Evolutionary conservation across 164 flowering plant genomes (phyloP).

Genomic region (Brasenia schreberi): DNA sequence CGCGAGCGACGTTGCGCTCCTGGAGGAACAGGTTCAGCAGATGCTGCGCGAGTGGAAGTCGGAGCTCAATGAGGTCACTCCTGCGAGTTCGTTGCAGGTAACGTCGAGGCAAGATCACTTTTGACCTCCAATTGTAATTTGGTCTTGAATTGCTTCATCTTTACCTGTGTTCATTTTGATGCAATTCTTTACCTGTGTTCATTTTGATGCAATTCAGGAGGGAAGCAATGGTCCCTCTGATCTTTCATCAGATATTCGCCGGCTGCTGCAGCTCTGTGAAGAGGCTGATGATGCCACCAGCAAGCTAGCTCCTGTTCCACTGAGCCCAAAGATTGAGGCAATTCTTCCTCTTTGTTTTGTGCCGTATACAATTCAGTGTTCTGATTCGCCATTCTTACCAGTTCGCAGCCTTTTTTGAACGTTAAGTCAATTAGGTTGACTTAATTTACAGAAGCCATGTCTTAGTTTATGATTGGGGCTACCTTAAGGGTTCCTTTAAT

Average conservation of each 20-base stretch:
- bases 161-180: neutral
- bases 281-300: slow-evolving; percentile 67
- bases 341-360: neutral
- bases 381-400: too few relatives aligned
- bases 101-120: neutral
- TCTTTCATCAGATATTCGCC: slow-evolving; percentile 62
- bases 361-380: neutral
- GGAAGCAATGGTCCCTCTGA: slow-evolving; percentile 49
- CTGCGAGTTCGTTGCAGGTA: slow-evolving; percentile 73
- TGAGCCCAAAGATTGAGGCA: slow-evolving; percentile 39
- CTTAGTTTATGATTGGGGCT: too few relatives aligned
- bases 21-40: slow-evolving; percentile 95
- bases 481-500: too few relatives aligned
- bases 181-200: slow-evolving; percentile 3
- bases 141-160: neutral
- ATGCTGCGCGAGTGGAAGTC: slow-evolving; percentile 96
- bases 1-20: slow-evolving; percentile 40
- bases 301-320: slow-evolving; percentile 22
- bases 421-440: too few relatives aligned
- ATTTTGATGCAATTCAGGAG: slow-evolving; percentile 29
- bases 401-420: too few relatives aligned
- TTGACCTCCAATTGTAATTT: neutral
- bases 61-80: slow-evolving; percentile 89
- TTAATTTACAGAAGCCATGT: too few relatives aligned
- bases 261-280: slow-evolving; percentile 55